Evolutionary conservation across 345 rosid genomes (phyloP), one percentile per base, ranked within the genome.

Genomic region (Alliaria petiolata): DNA sequence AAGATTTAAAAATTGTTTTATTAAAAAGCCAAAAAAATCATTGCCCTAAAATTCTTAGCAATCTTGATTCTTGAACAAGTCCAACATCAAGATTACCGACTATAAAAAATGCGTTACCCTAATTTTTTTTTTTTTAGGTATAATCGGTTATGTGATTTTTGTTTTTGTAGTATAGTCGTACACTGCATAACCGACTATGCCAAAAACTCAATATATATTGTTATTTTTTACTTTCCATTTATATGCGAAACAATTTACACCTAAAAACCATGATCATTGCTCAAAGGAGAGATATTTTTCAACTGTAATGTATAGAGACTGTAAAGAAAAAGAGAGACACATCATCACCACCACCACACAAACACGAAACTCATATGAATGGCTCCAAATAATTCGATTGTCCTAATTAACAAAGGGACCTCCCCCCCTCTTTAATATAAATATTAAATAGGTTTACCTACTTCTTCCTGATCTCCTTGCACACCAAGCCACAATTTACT

Each of bases 301-400:
- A 59, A 51, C 12, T 42, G 66, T 28, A 28, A 62, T 22, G 49
- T 11, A 26, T 7, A 52, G 14, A 67, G 12, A 34, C 14, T 51
- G 36, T 51, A 67, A n/a, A n/a, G n/a, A n/a, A n/a, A n/a, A 67
- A 61, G 69, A 46, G 49, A 44, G 69, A 69, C 59, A 62, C 74
- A 35, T 62, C 74, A 72, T 72, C 70, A 54, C 30, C 30, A 64
- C 40, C 25, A 53, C 74, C 74, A 62, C 65, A 69, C 3, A 76
- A 68, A 61, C 79, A 76, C 57, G 70, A 76, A 62, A 54, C 20
- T 54, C 75, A 76, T 76, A 69, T 69, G 79, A 76, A 76, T 62
- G 79, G 79, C 59, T 69, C 38, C 73, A 69, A 69, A 76, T 46
- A 54, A 68, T 69, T 62, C 53, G 60, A 62, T 54, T 7, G 69